Base-by-base conservation (phyloP, 306 rosid species). In the Elaeagnus macrophylla region DNA sequence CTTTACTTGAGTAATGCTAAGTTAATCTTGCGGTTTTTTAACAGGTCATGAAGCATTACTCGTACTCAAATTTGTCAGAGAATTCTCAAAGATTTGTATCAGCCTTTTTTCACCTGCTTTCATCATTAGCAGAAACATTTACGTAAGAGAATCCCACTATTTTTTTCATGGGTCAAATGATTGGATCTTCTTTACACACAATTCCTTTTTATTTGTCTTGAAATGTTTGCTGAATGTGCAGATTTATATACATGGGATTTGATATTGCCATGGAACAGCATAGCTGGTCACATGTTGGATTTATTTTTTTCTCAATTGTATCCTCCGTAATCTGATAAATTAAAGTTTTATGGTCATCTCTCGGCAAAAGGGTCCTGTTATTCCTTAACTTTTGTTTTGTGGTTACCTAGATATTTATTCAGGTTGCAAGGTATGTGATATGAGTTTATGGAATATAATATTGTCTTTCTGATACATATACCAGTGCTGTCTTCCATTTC, bases 191-290 rank as follows among this genome's bases (percentile, higher is more conserved):
- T 50, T 38, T 56, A 51, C 74, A 38, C 51, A 39, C 45, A 56
- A 71, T 45, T 40, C 48, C 41, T 56, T 32, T 13, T 39, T 25
- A 6, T 45, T 61, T 67, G 56, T 51, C 53, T 32, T 60, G 11
- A 62, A 36, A 37, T 57, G 39, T 42, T 51, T 65, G 16, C 43
- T 15, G 67, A 20, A 58, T 72, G 17, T 78, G 70, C 89, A 91
- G 99, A 53, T 91, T 91, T 74, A 91, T 91, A 84, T 91, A 91
- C 79, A 87, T 91, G 96, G 99, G 99, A 66, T 91, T 91, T 61
- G 99, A 91, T 75, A 91, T 91, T 64, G 96, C 89, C 44, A 91
- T 91, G 95, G 99, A 91, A 69, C 81, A 91, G 42, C 99, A 91
- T 78, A 87, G 96, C 81, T 84, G 99, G 96, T 91, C 99, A 39